A percentile compares a stretch with the other conserved stretches of the same genome.
Evolutionary conservation across 208 protist species (phyloP).

Genomic region (Trypanosoma vivax): DNA sequence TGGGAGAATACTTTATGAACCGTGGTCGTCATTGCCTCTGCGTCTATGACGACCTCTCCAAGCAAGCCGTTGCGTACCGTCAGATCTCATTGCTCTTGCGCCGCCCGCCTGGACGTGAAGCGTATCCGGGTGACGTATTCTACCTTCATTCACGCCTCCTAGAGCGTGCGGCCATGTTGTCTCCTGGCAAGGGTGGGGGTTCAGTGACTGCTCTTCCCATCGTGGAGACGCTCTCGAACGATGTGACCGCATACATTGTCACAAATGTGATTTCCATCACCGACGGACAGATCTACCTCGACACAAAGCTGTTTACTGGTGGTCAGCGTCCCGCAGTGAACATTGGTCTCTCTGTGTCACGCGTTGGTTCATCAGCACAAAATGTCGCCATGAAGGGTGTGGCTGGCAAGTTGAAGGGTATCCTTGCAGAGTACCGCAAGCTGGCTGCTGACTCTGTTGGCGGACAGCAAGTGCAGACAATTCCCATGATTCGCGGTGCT

Average conservation of each 20-base stretch:
- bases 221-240: conserved; percentile 91
- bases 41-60: conserved; percentile 93
- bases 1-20: conserved; percentile 92
- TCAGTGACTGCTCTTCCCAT: conserved; percentile 91
- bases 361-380: conserved; percentile 91
- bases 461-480: conserved; percentile 64
- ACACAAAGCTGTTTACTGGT: conserved; percentile 91
- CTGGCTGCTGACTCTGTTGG: conserved; percentile 81
- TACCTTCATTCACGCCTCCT: conserved; percentile 92
- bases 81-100: conserved; percentile 92
- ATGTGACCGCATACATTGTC: conserved; percentile 93
- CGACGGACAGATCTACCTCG: conserved; percentile 94
- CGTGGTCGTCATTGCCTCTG: conserved; percentile 89
- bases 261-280: conserved; percentile 95
- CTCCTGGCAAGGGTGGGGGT: conserved; percentile 65
- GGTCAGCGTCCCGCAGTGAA: conserved; percentile 92
- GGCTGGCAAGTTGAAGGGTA: conserved; percentile 86
- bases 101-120: conserved; percentile 88
- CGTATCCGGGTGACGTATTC: conserved; percentile 94
- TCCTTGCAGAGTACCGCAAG: conserved; percentile 92
- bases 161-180: conserved; percentile 90
- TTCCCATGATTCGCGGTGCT: conserved; percentile 79
- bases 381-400: conserved; percentile 92
- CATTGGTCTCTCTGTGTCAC: conserved; percentile 92
- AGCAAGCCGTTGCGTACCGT: conserved; percentile 93